Evolutionary conservation across 2,329 filamentous ascomycete genomes (phyloP), one percentile per base, ranked within the genome.

Genomic region (Verticillium nonalfalfae): DNA sequence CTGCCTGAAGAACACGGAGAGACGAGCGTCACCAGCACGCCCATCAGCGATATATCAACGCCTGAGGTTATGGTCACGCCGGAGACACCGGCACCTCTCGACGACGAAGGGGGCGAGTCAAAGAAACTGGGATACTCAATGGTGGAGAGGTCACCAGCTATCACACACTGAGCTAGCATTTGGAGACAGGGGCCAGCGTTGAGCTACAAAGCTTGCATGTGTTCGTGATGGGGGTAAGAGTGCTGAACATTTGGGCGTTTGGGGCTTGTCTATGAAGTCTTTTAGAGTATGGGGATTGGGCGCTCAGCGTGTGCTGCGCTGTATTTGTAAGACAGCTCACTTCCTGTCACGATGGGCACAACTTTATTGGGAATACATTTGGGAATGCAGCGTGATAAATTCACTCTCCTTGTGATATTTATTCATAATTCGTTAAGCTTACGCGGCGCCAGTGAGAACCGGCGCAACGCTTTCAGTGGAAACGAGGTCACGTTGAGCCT

Each of bases 1-100:
- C 71, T 72, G 2, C 66, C 69, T 3, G 68, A 72, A 35, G 67
- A 74, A n/a, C 70, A 72, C 7, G 66, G 72, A 0, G 73, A 75
- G 56, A 21, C 57, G 45, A 60, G 55, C 59, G 26, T 38, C 36
- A 59, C 61, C 6, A 40, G 40, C 40, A 61, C 58, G 2, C 61
- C 60, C n/a, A 62, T 61, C 1, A 68, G 63, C 15, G 62, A 59
- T 26, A 59, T 70, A 6, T 56, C 69, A n/a, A 69, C 78, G 0
- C 81, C 81, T 0, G 72, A 79, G 45, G 67, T 83, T 0, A 77
- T 76, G 50, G 67, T 84, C n/a, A 83, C 81, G 0, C 79, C 81
- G 0, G 81, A 78, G 15, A 84, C 82, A 1, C 80, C 82, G 2
- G 73, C 72, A 0, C 69, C 74, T 0, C 62, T 64, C 1, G 73